Evolutionary conservation across 805 yeast species (phyloP).

Genomic region (Spathaspora passalidarum): DNA sequence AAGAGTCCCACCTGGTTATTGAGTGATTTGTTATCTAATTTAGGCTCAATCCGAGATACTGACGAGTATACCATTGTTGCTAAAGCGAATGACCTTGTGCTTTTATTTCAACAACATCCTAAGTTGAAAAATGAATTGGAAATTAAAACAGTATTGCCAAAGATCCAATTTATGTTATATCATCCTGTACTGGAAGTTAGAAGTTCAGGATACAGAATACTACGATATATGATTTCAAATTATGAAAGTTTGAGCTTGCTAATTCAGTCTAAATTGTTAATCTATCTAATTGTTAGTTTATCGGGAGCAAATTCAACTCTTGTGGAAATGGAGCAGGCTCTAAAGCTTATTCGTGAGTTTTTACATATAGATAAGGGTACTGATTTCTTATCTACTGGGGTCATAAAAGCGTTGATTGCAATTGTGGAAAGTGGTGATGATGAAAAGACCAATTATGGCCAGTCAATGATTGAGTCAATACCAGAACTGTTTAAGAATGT

Average conservation of each 20-base stretch:
- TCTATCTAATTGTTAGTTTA: slow-evolving; percentile 61
- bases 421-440: slow-evolving; percentile 47
- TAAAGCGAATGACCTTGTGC: slow-evolving; percentile 38
- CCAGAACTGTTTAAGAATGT: slow-evolving; percentile 40
- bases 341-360: slow-evolving; percentile 65
- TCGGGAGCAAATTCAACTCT: slow-evolving; percentile 52
- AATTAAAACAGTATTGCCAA: slow-evolving; percentile 51
- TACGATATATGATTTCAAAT: slow-evolving; percentile 61
- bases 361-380: slow-evolving; percentile 52
- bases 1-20: slow-evolving; percentile 53
- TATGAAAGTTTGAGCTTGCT: slow-evolving; percentile 53
- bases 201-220: slow-evolving; percentile 73
- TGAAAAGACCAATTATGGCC: slow-evolving; percentile 1
- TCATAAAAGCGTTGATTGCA: slow-evolving; percentile 64
- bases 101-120: slow-evolving; percentile 40
- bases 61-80: slow-evolving; percentile 50
- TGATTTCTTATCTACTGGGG: slow-evolving; percentile 54
- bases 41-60: slow-evolving; percentile 49
- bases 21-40: slow-evolving; percentile 56
- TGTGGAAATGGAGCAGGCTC: slow-evolving; percentile 73
- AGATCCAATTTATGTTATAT: slow-evolving; percentile 59
- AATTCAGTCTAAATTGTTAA: slow-evolving; percentile 54
- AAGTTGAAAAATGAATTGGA: slow-evolving; percentile 62
- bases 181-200: slow-evolving; percentile 59
- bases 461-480: slow-evolving; percentile 8